These are phyloP conservation scores for Rhizopogon vesiculosus DNA, from an alignment of 768 basidiomycete genomes.

Conservation along the genomic window DNA sequence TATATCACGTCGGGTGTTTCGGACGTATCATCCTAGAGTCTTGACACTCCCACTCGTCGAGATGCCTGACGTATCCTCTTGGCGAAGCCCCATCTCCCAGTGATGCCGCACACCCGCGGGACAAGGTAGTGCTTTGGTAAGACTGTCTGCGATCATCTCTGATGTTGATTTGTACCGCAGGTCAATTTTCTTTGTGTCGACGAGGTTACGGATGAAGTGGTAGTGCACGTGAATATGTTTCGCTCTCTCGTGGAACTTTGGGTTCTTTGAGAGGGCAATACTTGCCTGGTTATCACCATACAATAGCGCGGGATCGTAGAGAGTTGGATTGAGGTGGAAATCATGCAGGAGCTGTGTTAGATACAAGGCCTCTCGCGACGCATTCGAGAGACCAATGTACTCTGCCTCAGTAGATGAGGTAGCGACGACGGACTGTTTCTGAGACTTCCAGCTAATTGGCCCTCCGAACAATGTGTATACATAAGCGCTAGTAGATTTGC, in stretches of 20 bases:
- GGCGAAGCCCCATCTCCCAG: too few species aligned
- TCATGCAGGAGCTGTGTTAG: slow-evolving; percentile 6
- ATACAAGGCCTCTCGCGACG: too few species aligned
- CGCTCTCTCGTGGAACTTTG: slow-evolving; percentile 14
- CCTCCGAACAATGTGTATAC: slow-evolving; percentile 21
- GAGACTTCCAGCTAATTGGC: slow-evolving; percentile 28
- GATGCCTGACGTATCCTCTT: too few species aligned
- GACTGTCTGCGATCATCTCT: slow-evolving; percentile 17
- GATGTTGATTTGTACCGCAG: slow-evolving; percentile 16
- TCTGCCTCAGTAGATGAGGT: slow-evolving; percentile 32
- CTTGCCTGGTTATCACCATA: slow-evolving; percentile 29
- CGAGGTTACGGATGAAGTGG: slow-evolving; percentile 10
- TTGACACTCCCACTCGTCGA: too few species aligned
- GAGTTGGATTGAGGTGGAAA: slow-evolving; percentile 5
- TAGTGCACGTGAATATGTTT: slow-evolving; percentile 26
- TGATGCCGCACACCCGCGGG: too few species aligned
- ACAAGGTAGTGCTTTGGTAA: slow-evolving; percentile 4
- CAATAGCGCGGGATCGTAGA: slow-evolving; percentile 8
- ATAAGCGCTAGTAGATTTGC: slow-evolving; percentile 15
- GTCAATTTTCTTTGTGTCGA: slow-evolving; percentile 9
- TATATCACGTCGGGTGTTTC: too few species aligned
- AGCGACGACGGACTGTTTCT: slow-evolving; percentile 25
- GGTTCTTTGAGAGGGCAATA: slow-evolving; percentile 9
- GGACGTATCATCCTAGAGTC: too few species aligned
- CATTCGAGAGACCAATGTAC: slow-evolving; percentile 21